Conservation (phyloP, 208 protist genomes). For the Trypanosoma mega region DNA sequence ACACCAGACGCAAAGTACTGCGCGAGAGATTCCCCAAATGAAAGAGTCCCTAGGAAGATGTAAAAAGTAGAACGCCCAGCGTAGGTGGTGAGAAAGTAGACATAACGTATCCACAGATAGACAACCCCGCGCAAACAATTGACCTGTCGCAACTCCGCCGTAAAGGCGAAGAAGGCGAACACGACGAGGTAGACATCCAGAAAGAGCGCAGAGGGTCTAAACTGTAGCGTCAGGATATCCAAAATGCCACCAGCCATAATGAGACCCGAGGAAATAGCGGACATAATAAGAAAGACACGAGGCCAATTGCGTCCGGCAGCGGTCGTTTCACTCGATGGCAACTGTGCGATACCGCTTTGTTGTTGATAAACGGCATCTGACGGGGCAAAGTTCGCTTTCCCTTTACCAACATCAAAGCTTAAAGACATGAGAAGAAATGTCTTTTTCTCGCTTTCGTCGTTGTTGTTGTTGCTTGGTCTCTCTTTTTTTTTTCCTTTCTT, state of each 20-base stretch:
- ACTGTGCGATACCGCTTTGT: background rate
- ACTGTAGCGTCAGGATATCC: background rate
- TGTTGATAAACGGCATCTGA: background rate
- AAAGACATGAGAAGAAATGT: constrained; percentile 3
- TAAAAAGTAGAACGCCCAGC: constrained; percentile 64
- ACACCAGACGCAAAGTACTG: constrained; percentile 43
- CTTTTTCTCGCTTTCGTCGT: too few species aligned
- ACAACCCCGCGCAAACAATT: constrained; percentile 39
- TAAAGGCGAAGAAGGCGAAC: constrained; percentile 64
- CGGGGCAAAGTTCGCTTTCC: background rate
- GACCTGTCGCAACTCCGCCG: constrained; percentile 71
- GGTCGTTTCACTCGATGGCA: background rate
- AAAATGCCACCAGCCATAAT: constrained; percentile 13
- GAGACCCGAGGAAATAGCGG: constrained; percentile 16
- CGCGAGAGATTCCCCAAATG: constrained; percentile 35
- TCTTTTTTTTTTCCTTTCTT: too few species aligned
- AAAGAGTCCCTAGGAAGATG: constrained; percentile 67
- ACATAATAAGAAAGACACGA: constrained; percentile 37
- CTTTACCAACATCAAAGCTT: background rate
- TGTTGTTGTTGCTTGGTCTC: too few species aligned
- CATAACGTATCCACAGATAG: constrained; percentile 65
- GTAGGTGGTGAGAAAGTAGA: constrained; percentile 80
- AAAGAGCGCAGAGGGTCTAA: constrained; percentile 12
- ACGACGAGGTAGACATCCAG: constrained; percentile 56
- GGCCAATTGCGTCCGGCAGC: constrained; percentile 39